Conservation (phyloP, 2,329 filamentous ascomycete species). For the Microthyrium microscopicum region DNA sequence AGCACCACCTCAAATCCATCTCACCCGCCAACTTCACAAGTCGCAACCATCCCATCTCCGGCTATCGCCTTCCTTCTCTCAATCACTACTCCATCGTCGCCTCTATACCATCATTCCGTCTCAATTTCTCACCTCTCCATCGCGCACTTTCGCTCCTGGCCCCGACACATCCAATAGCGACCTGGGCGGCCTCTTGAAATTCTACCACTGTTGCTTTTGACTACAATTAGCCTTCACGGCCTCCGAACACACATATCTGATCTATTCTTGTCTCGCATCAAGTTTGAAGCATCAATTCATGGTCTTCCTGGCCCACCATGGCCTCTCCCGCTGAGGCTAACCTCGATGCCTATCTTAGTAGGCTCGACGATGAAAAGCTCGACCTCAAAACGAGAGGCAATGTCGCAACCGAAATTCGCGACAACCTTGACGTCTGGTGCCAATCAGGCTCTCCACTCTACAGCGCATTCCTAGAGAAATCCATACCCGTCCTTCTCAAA, state of each 20-base stretch:
- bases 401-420: conserved; percentile 71
- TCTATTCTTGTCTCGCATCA: conserved; percentile 1
- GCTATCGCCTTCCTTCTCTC: neutral
- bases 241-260: too few relatives aligned
- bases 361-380: conserved; percentile 20
- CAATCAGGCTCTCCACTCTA: conserved; percentile 55
- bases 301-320: neutral
- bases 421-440: conserved; percentile 80
- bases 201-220: too few relatives aligned
- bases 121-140: neutral
- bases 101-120: neutral
- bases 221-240: too few relatives aligned
- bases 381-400: conserved; percentile 70
- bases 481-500: conserved; percentile 78
- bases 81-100: neutral
- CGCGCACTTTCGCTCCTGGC: conserved; percentile 1
- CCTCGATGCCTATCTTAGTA: conserved; percentile 4
- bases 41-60: neutral
- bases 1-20: too few relatives aligned
- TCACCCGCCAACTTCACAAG: too few relatives aligned
- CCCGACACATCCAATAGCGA: neutral
- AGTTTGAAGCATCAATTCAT: neutral
- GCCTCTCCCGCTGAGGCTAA: conserved; percentile 4
- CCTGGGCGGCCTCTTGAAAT: neutral
- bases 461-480: conserved; percentile 61